Base-by-base conservation (phyloP, 306 rosid genomes). In the Quercus robur region DNA sequence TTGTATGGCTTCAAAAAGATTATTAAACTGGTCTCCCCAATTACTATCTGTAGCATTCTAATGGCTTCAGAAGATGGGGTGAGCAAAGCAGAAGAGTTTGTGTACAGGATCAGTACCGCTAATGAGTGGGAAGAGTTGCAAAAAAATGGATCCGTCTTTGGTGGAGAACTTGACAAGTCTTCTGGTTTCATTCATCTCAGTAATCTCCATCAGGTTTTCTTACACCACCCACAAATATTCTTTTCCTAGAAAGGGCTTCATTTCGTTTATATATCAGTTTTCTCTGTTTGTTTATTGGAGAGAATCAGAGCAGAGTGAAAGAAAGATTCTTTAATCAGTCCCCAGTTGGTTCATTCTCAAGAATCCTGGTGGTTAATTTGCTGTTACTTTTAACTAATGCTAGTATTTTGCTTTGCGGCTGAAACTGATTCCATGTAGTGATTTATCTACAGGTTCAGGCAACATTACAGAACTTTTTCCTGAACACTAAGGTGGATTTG, bases 111-210 rank as follows among this genome's bases (percentile, higher is more conserved):
- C 68, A 89, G 94, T 57, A 78, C 73, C 0, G 85, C 84, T 11
- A 58, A 76, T 68, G 98, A 94, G 85, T 91, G 97, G 98, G 90
- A 87, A 46, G 88, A 78, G 83, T 77, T 89, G 84, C 95, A 87
- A 82, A 84, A 13, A 21, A 70, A 56, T 59, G 92, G 94, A 8
- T 88, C 85, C 35, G 44, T 2, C 78, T 85, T 66, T 64, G 94
- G 97, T 28, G 94, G 95, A 15, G 83, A 88, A 0, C 88, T 91
- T 76, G 98, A 94, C 77, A 91, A 83, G 73, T 77, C 85, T 68
- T 87, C 94, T 41, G 85, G 83, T 35, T 94, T 92, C 89, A 87
- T 94, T 80, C 98, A 94, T 85, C 97, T 94, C 62, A 92, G 97
- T 90, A 77, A 80, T 57, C 97, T 89, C 79, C 73, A 82, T 44